Conservation (phyloP, 495 filamentous ascomycete genomes). For the Aspergillus diversus region DNA sequence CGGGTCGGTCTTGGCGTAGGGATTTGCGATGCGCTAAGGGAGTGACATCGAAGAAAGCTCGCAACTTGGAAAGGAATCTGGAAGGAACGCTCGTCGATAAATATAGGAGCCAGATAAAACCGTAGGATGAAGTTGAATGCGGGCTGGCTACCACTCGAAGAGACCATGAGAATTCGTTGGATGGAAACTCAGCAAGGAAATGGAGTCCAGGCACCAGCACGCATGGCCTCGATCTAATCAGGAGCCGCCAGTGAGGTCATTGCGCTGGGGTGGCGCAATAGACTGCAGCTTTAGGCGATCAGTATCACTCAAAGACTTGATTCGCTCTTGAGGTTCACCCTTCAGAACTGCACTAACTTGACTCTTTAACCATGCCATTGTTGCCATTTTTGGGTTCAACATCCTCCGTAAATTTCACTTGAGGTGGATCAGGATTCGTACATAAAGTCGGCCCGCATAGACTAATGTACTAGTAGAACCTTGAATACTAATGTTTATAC, state of each 20-base stretch:
- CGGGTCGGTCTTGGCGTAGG: slow-evolving; percentile 16
- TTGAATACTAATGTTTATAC: too few species aligned
- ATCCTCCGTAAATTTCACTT: too few species aligned
- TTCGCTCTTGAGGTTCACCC: not conserved
- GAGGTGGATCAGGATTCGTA: too few species aligned
- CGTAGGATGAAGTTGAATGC: not conserved
- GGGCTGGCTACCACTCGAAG: not conserved
- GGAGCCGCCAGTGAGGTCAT: slow-evolving; percentile 17
- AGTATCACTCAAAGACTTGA: slow-evolving; percentile 1
- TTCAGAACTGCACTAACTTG: too few species aligned
- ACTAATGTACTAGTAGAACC: too few species aligned
- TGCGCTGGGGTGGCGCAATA: slow-evolving; percentile 15
- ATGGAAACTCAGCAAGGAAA: not conserved
- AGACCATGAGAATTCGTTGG: not conserved
- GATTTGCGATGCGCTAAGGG: not conserved
- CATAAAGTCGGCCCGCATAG: too few species aligned
- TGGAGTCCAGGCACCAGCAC: slow-evolving; percentile 8
- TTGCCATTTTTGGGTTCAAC: too few species aligned
- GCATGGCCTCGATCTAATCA: slow-evolving; percentile 11
- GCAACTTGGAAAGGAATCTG: not conserved
- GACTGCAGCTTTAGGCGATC: slow-evolving; percentile 7
- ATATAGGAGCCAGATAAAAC: not conserved
- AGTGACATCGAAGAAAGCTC: not conserved
- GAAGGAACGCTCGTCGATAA: not conserved
- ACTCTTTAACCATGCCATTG: too few species aligned